phyloP scores from a whole-genome alignment of 768 basidiomycete genomes.

The Pulveroboletus sp. region DNA sequence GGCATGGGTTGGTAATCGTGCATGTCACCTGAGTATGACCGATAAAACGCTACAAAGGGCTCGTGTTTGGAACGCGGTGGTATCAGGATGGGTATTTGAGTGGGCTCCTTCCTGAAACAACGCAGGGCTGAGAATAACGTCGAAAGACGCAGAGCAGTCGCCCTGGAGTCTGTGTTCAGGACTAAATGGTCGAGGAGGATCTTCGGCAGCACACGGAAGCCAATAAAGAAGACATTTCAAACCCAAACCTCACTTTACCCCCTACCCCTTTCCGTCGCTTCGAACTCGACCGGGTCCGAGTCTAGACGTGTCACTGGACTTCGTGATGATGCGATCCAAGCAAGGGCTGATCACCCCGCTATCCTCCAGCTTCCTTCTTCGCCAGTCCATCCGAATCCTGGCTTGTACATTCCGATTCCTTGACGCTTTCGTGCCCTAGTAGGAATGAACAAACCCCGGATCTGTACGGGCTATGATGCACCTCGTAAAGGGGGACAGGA shows the following conservation, averaged over 20 bases:
- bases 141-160: background rate
- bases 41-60: no score
- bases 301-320: background rate
- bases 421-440: background rate
- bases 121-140: background rate
- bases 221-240: background rate
- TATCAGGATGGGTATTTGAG: background rate
- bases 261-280: background rate
- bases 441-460: background rate
- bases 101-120: no score
- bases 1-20: background rate
- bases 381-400: constrained; percentile 1
- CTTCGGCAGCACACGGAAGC: background rate
- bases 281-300: background rate
- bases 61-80: background rate
- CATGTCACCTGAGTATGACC: background rate
- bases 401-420: constrained; percentile 3
- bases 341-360: background rate
- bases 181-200: background rate
- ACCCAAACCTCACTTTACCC: background rate
- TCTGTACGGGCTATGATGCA: background rate
- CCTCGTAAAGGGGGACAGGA: background rate
- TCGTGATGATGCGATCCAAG: background rate
- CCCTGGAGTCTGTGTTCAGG: background rate
- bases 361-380: background rate